phyloP scores from a whole-genome alignment of 164 flowering plant species.

The Annona cherimola region DNA sequence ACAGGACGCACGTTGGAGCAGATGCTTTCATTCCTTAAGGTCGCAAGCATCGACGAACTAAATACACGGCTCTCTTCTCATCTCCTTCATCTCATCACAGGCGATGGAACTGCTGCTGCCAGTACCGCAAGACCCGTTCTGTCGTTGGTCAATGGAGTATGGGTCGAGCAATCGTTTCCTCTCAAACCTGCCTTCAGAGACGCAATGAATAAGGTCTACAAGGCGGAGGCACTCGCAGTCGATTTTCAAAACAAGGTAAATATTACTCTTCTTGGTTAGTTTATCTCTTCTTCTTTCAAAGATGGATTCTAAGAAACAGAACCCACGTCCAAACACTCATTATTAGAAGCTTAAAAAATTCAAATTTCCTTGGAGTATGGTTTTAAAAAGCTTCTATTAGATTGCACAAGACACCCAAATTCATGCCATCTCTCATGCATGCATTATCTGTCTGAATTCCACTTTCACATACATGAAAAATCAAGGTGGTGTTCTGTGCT shows the following conservation, averaged over 20 bases:
- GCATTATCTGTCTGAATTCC: too few species aligned
- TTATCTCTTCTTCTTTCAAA: not conserved
- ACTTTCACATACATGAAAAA: too few species aligned
- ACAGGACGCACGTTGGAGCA: slow-evolving; percentile 44
- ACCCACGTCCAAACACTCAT: too few species aligned
- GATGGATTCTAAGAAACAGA: too few species aligned
- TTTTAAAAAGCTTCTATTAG: too few species aligned
- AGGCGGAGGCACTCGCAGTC: slow-evolving; percentile 35
- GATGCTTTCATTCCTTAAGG: slow-evolving; percentile 48
- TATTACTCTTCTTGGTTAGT: not conserved
- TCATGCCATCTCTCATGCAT: too few species aligned
- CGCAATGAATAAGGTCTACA: slow-evolving; percentile 38
- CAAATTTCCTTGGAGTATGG: too few species aligned
- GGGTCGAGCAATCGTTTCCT: slow-evolving; percentile 48
- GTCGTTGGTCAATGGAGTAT: slow-evolving; percentile 50
- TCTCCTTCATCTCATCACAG: slow-evolving; percentile 35
- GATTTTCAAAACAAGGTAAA: slow-evolving; percentile 57
- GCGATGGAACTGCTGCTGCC: slow-evolving; percentile 17
- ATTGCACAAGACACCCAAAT: too few species aligned
- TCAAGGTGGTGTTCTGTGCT: too few species aligned
- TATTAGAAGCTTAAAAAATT: too few species aligned
- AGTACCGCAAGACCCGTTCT: slow-evolving; percentile 38
- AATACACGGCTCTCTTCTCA: slow-evolving; percentile 33
- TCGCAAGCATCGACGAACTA: slow-evolving; percentile 40
- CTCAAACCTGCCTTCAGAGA: slow-evolving; percentile 45